phyloP scores from a whole-genome alignment of 2,329 filamentous ascomycete genomes.

The Exserohilum turcica region DNA sequence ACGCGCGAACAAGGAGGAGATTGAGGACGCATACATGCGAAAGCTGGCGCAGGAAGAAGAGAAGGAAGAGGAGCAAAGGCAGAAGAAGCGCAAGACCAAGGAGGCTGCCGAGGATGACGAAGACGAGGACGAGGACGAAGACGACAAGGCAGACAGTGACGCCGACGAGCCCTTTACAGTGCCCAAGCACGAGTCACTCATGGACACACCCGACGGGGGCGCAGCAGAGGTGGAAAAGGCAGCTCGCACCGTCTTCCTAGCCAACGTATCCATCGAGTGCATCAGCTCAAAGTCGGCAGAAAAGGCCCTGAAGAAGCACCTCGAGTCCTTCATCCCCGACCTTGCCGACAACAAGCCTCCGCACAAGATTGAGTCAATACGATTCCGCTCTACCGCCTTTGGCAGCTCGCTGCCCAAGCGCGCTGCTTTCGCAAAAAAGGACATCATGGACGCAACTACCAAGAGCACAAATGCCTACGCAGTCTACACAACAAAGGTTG shows the following conservation, averaged over 20 bases:
- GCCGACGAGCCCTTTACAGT: constrained; percentile 58
- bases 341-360: constrained; percentile 54
- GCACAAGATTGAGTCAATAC: constrained; percentile 85
- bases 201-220: constrained; percentile 46
- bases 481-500: constrained; percentile 77
- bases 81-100: constrained; percentile 46
- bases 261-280: constrained; percentile 83
- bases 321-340: constrained; percentile 72
- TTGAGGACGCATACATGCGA: constrained; percentile 72
- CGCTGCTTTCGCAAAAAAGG: constrained; percentile 89
- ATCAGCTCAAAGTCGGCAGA: constrained; percentile 82
- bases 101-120: constrained; percentile 27
- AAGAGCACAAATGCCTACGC: constrained; percentile 93
- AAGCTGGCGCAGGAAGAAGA: constrained; percentile 61
- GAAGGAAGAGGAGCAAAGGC: constrained; percentile 47
- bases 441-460: constrained; percentile 88
- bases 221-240: constrained; percentile 78
- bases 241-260: constrained; percentile 86
- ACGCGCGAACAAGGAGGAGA: constrained; percentile 66
- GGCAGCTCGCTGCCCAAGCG: constrained; percentile 83
- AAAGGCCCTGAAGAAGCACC: constrained; percentile 76
- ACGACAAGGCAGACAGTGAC: constrained; percentile 39
- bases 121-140: constrained; percentile 30
- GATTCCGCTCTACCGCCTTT: constrained; percentile 93
- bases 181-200: constrained; percentile 57